Evolutionary conservation across 192 early-diverging fungal species (phyloP).

Genomic region (Diversispora epigaea): DNA sequence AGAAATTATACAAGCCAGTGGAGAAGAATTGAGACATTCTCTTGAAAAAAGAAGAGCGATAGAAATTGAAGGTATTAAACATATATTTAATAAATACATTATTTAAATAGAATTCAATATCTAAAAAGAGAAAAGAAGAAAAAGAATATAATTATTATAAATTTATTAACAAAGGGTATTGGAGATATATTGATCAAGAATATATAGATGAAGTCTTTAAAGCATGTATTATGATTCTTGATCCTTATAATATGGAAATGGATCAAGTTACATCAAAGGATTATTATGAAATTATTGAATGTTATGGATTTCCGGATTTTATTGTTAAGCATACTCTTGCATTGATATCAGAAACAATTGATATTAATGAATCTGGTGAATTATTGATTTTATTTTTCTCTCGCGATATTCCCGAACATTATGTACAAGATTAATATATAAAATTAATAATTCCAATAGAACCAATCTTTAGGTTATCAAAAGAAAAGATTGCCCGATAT

Average conservation of each 20-base stretch:
- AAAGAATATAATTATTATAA: not conserved
- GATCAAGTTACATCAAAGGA: not conserved
- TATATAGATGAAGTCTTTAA: not conserved
- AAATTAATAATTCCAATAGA: not conserved
- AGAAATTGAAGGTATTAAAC: not conserved
- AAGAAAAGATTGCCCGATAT: not conserved
- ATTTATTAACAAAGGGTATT: not conserved
- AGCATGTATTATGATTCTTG: not conserved
- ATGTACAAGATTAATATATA: not conserved
- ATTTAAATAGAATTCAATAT: no score
- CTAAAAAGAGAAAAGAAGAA: no score
- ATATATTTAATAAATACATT: no score
- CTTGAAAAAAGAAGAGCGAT: not conserved
- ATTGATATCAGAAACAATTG: not conserved
- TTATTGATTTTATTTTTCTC: not conserved
- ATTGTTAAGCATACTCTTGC: not conserved
- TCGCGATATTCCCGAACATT: not conserved
- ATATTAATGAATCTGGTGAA: not conserved
- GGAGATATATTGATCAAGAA: constrained; percentile 5
- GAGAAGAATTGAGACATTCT: not conserved
- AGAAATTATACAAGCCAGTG: not conserved
- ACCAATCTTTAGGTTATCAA: not conserved
- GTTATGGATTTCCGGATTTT: not conserved
- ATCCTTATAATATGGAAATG: not conserved
- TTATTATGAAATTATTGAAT: not conserved